Conservation (phyloP, 2,329 filamentous ascomycete species). For the Penicillium sp. region DNA sequence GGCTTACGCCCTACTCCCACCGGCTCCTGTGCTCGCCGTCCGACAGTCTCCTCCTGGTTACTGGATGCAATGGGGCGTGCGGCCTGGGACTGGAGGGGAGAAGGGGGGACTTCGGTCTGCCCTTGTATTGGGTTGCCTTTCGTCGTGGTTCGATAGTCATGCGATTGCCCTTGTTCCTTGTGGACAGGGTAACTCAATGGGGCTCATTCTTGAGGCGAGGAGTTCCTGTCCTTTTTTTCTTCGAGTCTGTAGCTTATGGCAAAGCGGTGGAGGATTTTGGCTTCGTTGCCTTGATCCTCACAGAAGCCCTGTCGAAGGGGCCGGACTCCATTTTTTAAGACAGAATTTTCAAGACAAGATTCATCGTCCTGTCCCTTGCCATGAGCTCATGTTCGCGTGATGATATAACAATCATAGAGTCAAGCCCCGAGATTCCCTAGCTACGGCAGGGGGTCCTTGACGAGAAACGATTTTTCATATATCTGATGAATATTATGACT, state of each 20-base stretch:
- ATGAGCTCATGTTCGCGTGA: conserved; percentile 66
- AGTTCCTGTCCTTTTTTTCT: conserved; percentile 54
- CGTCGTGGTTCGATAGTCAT: conserved; percentile 97
- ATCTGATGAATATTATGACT: conserved; percentile 49
- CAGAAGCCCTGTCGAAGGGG: conserved; percentile 70
- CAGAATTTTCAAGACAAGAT: conserved; percentile 15
- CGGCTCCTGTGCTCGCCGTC: conserved; percentile 48
- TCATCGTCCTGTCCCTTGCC: not conserved
- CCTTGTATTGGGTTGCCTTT: conserved; percentile 63
- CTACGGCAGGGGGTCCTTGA: conserved; percentile 48
- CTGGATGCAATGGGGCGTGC: conserved; percentile 40
- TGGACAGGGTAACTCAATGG: conserved; percentile 91
- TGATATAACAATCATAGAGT: conserved; percentile 95
- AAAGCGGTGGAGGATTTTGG: conserved; percentile 48
- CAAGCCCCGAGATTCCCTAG: conserved; percentile 81
- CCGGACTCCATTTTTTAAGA: conserved; percentile 53
- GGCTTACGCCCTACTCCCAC: conserved; percentile 69
- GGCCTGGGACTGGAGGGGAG: conserved; percentile 38
- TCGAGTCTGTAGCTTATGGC: conserved; percentile 57
- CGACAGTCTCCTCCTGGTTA: conserved; percentile 44
- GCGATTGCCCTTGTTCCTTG: conserved; percentile 74
- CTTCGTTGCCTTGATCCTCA: conserved; percentile 32
- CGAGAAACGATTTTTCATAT: conserved; percentile 50
- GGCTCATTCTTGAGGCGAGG: conserved; percentile 99
- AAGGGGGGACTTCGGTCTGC: conserved; percentile 22